Evolutionary conservation across 2,329 filamentous ascomycete species (phyloP).

Genomic region (Colletotrichum sidae): DNA sequence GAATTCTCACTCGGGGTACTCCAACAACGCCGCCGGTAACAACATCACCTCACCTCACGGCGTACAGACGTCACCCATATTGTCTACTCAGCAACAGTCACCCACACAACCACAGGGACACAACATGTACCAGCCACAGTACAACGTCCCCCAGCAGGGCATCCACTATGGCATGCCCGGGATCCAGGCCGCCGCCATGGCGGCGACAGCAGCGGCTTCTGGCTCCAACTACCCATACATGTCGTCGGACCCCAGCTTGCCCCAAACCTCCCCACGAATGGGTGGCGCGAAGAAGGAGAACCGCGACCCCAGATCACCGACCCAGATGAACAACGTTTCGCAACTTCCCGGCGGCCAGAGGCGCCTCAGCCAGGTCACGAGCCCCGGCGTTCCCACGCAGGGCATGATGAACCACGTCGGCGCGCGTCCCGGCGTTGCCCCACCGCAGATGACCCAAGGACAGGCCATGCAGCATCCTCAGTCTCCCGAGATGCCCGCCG

Average conservation of each 20-base stretch:
- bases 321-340: constrained; percentile 73
- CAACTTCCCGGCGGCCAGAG: constrained; percentile 69
- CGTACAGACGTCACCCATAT: constrained; percentile 82
- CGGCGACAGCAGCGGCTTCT: constrained; percentile 88
- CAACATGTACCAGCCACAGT: constrained; percentile 85
- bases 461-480: constrained; percentile 77
- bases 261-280: constrained; percentile 82
- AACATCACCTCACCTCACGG: constrained; percentile 79
- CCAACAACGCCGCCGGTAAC: constrained; percentile 65
- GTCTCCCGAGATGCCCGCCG: constrained; percentile 82
- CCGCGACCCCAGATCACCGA: constrained; percentile 81
- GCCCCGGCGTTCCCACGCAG: constrained; percentile 79
- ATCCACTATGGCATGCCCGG: constrained; percentile 89
- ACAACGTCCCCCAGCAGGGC: constrained; percentile 77
- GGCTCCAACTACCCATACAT: constrained; percentile 82
- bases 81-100: constrained; percentile 80
- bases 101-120: constrained; percentile 70
- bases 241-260: constrained; percentile 75
- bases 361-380: constrained; percentile 82
- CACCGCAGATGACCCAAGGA: constrained; percentile 70
- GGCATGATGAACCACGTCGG: constrained; percentile 79
- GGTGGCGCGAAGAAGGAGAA: constrained; percentile 76
- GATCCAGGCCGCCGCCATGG: constrained; percentile 93
- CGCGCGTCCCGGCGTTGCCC: constrained; percentile 61
- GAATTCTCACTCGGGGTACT: constrained; percentile 73